phyloP scores from a whole-genome alignment of 1,284 basidiomycete species.

The Cryptococcus sp. region DNA sequence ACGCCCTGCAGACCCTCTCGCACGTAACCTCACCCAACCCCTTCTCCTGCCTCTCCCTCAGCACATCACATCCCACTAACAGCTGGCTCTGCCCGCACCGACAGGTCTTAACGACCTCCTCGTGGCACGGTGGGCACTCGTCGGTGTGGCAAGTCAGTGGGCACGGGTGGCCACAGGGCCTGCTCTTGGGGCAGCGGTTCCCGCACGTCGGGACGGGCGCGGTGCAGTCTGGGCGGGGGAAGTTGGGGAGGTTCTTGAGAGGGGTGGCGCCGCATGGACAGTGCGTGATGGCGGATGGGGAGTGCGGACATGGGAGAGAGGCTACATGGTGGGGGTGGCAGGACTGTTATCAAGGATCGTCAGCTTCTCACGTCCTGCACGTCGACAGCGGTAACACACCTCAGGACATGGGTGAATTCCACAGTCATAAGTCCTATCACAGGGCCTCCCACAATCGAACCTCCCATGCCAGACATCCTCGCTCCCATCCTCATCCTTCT shows the following conservation, averaged over 20 bases:
- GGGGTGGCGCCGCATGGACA: slow-evolving; percentile 77
- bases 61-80: slow-evolving; percentile 54
- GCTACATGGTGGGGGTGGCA: slow-evolving; percentile 66
- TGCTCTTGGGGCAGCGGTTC: slow-evolving; percentile 63
- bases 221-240: slow-evolving; percentile 60
- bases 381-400: slow-evolving; percentile 27
- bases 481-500: slow-evolving; percentile 17
- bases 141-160: slow-evolving; percentile 55
- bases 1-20: slow-evolving; percentile 67
- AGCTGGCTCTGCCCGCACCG: slow-evolving; percentile 67
- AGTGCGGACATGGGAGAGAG: slow-evolving; percentile 65
- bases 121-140: slow-evolving; percentile 68
- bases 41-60: slow-evolving; percentile 39
- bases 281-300: slow-evolving; percentile 62
- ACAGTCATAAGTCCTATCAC: slow-evolving; percentile 70
- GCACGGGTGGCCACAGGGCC: slow-evolving; percentile 69
- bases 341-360: slow-evolving; percentile 17
- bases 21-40: slow-evolving; percentile 64
- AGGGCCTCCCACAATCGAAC: slow-evolving; percentile 63
- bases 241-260: slow-evolving; percentile 51
- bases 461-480: slow-evolving; percentile 62
- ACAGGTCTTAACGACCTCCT: slow-evolving; percentile 67
- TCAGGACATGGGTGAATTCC: slow-evolving; percentile 67
- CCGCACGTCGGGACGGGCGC: slow-evolving; percentile 75
- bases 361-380: neutral